Percentiles rank a stretch among this genome's conserved stretches.
Evolutionary conservation across 2,329 filamentous ascomycete species (phyloP).

Genomic region (Hymenoscyphus fructigenus): DNA sequence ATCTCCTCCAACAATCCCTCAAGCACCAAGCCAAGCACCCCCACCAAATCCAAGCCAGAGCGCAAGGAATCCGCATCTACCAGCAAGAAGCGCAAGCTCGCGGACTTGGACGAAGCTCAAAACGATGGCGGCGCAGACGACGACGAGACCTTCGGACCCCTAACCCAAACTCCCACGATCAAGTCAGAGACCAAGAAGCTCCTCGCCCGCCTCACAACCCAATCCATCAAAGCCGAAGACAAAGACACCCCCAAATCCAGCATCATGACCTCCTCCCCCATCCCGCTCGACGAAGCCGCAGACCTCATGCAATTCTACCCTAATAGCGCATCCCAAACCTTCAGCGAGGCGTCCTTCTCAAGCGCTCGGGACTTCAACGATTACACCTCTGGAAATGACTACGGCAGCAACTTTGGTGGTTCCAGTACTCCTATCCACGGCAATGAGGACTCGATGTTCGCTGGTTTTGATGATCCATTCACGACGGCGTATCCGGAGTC

Average conservation of each 20-base stretch:
- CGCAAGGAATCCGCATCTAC: neutral
- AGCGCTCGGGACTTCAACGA: neutral
- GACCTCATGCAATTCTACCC: conserved; percentile 29
- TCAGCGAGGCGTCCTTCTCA: neutral
- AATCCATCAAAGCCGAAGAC: conserved; percentile 23
- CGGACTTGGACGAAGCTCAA: neutral
- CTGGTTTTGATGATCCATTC: neutral
- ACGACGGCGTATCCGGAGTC: neutral
- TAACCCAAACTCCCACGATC: neutral
- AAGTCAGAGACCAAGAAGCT: neutral
- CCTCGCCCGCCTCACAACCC: neutral
- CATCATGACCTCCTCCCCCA: neutral
- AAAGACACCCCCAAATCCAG: neutral
- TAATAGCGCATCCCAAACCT: conserved; percentile 10
- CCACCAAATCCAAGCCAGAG: neutral
- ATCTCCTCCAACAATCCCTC: conserved; percentile 39
- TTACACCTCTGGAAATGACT: neutral
- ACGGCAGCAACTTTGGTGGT: neutral
- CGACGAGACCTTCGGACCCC: conserved; percentile 19
- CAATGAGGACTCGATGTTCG: neutral
- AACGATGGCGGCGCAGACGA: conserved; percentile 20
- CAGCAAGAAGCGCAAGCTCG: conserved; percentile 11
- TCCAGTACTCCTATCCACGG: neutral
- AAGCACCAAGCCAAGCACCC: conserved; percentile 9
- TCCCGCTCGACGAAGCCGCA: conserved; percentile 20